A percentile compares a stretch with the other conserved stretches of the same genome.
phyloP scores from a whole-genome alignment of 352 stramenopile genomes.

The Albugo laibachii region DNA sequence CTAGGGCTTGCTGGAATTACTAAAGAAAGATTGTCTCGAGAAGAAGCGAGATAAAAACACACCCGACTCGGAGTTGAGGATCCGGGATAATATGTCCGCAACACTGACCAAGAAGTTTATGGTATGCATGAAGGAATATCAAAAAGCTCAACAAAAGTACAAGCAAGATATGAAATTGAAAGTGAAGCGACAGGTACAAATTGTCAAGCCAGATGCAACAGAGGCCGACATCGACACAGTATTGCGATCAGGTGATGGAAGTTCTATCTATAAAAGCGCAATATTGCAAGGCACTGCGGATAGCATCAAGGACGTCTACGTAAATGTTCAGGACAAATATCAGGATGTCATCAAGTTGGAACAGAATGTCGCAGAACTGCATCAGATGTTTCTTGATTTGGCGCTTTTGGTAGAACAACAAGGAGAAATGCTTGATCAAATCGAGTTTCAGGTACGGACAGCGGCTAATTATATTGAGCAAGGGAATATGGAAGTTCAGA shows the following conservation, averaged over 20 bases:
- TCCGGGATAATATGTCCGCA: conserved; percentile 94
- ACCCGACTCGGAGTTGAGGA: conserved; percentile 61
- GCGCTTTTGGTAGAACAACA: conserved; percentile 94
- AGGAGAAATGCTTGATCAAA: conserved; percentile 95
- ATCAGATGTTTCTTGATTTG: conserved; percentile 99
- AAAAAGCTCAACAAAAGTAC: conserved; percentile 94
- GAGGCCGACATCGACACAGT: conserved; percentile 94
- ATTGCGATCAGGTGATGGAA: conserved; percentile 75
- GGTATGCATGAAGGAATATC: conserved; percentile 97
- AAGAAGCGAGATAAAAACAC: conserved; percentile 82
- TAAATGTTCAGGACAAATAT: conserved; percentile 95
- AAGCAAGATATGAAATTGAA: conserved; percentile 97
- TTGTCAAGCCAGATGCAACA: conserved; percentile 94
- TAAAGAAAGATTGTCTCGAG: conserved; percentile 91
- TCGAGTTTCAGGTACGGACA: conserved; percentile 89
- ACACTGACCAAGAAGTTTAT: conserved; percentile 97
- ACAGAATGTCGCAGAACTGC: conserved; percentile 90
- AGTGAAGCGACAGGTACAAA: conserved; percentile 93
- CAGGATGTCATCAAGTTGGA: conserved; percentile 94
- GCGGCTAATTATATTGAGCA: conserved; percentile 94
- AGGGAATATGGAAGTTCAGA: conserved; percentile 87
- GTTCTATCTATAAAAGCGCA: conserved; percentile 70
- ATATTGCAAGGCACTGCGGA: conserved; percentile 63
- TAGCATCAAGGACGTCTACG: conserved; percentile 82
- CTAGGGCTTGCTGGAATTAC: conserved; percentile 31